phyloP scores from a whole-genome alignment of 2,329 filamentous ascomycete genomes.

The Emmonsia crescens region DNA sequence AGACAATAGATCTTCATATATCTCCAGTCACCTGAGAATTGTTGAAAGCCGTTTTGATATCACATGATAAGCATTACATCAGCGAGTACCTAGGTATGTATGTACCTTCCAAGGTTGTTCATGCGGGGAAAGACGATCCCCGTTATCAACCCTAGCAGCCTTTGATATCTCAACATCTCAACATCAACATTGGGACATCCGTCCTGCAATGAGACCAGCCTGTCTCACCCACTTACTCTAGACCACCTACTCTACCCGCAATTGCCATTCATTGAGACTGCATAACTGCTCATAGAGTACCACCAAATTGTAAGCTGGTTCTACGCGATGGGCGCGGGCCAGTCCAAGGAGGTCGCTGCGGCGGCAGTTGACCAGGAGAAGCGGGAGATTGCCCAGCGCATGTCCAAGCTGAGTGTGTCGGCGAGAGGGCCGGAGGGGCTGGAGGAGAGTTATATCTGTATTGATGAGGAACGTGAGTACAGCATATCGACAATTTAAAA shows the following conservation, averaged over 20 bases:
- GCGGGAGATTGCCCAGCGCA: slow-evolving; percentile 1
- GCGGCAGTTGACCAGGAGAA: not conserved
- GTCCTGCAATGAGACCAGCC: not conserved
- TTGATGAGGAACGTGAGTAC: slow-evolving; percentile 11
- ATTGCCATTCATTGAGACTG: too few species aligned
- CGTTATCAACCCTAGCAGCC: too few species aligned
- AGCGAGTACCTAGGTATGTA: too few species aligned
- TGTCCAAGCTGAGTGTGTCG: not conserved
- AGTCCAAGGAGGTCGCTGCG: slow-evolving; percentile 4
- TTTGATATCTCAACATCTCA: too few species aligned
- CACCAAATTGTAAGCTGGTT: not conserved
- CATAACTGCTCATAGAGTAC: not conserved
- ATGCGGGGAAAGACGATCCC: too few species aligned
- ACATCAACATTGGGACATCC: not conserved
- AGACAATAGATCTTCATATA: not conserved
- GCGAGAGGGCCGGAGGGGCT: not conserved
- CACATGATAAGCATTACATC: too few species aligned
- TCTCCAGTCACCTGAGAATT: not conserved
- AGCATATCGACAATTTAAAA: too few species aligned
- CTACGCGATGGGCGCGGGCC: slow-evolving; percentile 8
- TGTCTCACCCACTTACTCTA: not conserved
- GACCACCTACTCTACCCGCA: not conserved
- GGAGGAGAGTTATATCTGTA: slow-evolving; percentile 4
- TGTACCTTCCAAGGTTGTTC: too few species aligned
- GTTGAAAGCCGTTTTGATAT: too few species aligned